Conservation (phyloP, 1,284 basidiomycete genomes). For the Sanghuangporus sanghuang region DNA sequence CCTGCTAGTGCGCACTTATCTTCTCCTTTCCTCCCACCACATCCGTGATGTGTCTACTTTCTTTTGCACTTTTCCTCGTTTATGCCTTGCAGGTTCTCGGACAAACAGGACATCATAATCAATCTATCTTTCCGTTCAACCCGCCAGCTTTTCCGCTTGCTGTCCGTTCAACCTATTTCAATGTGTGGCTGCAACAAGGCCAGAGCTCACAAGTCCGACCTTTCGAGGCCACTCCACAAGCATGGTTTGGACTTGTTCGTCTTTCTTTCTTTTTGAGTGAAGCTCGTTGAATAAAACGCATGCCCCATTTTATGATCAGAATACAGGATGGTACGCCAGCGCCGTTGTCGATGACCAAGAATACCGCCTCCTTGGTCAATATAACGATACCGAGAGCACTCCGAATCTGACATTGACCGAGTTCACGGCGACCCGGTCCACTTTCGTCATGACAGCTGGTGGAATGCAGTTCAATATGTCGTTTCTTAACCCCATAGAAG, state of each 20-base stretch:
- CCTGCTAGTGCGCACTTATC: too few relatives aligned
- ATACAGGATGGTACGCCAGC: constrained; percentile 2
- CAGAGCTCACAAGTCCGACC: not conserved
- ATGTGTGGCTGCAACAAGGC: constrained; percentile 11
- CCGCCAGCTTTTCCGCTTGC: constrained; percentile 10
- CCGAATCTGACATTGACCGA: not conserved
- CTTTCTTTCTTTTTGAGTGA: not conserved
- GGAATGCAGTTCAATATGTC: constrained; percentile 33
- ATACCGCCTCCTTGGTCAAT: not conserved
- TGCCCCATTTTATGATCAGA: not conserved
- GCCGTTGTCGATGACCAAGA: not conserved
- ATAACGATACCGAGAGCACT: not conserved
- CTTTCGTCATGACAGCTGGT: constrained; percentile 32
- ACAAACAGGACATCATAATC: constrained; percentile 4
- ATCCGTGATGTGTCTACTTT: too few relatives aligned
- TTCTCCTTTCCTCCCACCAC: too few relatives aligned
- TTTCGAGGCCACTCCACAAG: not conserved
- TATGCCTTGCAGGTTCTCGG: too few relatives aligned
- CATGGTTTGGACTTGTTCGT: not conserved
- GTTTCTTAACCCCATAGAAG: constrained; percentile 37
- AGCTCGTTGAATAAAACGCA: not conserved
- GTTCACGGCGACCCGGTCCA: constrained; percentile 33
- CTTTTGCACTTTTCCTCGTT: too few relatives aligned
- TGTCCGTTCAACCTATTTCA: constrained; percentile 12
- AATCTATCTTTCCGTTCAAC: constrained; percentile 11